Percentiles rank a stretch among this genome's conserved stretches.
Conservation (phyloP, 805 yeast genomes). For the Candida sithepensis region DNA sequence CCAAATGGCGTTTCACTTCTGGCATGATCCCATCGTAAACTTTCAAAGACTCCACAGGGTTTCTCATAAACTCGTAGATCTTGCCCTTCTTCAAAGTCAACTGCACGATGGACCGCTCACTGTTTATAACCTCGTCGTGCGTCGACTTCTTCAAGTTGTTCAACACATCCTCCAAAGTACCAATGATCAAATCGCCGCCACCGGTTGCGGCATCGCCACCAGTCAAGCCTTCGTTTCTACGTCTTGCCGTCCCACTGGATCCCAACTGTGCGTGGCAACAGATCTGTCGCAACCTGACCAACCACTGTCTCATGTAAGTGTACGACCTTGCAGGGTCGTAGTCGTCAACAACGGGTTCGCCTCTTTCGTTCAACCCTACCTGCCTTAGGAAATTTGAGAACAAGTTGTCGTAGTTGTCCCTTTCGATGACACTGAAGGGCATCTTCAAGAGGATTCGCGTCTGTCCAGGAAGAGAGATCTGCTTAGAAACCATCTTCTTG, state of each 20-base stretch:
- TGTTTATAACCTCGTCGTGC: slow-evolving; percentile 40
- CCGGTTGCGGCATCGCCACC: slow-evolving; percentile 6
- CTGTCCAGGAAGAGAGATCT: slow-evolving; percentile 78
- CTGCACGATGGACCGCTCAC: slow-evolving; percentile 46
- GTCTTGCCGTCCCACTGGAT: slow-evolving; percentile 6
- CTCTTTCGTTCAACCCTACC: slow-evolving; percentile 51
- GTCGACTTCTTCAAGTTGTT: slow-evolving; percentile 59
- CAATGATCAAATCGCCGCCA: slow-evolving; percentile 24
- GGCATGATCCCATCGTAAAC: slow-evolving; percentile 41
- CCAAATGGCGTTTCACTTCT: slow-evolving; percentile 25
- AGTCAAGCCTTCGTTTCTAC: slow-evolving; percentile 4
- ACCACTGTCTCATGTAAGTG: slow-evolving; percentile 61
- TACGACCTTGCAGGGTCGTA: slow-evolving; percentile 46
- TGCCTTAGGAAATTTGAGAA: slow-evolving; percentile 55
- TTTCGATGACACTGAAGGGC: slow-evolving; percentile 80
- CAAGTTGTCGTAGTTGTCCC: slow-evolving; percentile 70
- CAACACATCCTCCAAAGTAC: slow-evolving; percentile 67
- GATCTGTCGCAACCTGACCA: slow-evolving; percentile 64
- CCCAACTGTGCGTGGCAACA: slow-evolving; percentile 73
- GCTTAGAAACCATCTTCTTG: slow-evolving; percentile 73
- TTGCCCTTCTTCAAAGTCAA: slow-evolving; percentile 62
- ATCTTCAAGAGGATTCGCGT: slow-evolving; percentile 62
- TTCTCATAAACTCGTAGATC: slow-evolving; percentile 53
- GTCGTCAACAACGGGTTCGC: slow-evolving; percentile 45
- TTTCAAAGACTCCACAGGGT: slow-evolving; percentile 48